Conservation (phyloP, 2,329 filamentous ascomycete species). For the Aspergillus cejpii region DNA sequence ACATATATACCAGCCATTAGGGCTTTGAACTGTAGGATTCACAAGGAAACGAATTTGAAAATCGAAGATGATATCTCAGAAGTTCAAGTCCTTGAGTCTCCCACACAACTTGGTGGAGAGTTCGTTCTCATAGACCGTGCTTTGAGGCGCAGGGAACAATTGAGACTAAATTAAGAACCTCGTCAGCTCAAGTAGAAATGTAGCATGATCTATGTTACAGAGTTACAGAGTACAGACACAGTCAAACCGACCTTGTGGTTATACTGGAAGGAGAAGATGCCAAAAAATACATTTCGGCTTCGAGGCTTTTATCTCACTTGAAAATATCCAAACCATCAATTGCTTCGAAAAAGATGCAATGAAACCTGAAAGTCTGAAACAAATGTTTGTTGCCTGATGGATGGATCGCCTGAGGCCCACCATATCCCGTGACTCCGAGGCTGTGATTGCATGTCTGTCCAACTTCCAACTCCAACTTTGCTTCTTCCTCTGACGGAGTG, state of each 20-base stretch:
- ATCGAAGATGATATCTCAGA: no score
- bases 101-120: neutral
- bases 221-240: neutral
- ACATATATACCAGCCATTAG: no score
- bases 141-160: neutral
- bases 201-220: conserved; percentile 13
- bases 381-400: conserved; percentile 8
- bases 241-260: no score
- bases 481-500: conserved; percentile 1
- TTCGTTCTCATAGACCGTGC: neutral
- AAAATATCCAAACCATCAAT: no score
- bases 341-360: no score
- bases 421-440: conserved; percentile 14
- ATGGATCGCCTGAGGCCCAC: conserved; percentile 9
- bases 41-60: no score
- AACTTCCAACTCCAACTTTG: no score
- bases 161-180: neutral
- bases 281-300: neutral
- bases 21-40: no score
- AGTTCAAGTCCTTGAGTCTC: neutral
- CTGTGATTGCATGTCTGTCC: conserved; percentile 7
- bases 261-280: no score
- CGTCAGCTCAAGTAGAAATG: neutral
- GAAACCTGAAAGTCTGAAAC: neutral
- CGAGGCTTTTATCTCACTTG: no score